Percentiles rank a stretch among this genome's conserved stretches.
phyloP scores from a whole-genome alignment of 345 rosid species.

The Adansonia digitata region DNA sequence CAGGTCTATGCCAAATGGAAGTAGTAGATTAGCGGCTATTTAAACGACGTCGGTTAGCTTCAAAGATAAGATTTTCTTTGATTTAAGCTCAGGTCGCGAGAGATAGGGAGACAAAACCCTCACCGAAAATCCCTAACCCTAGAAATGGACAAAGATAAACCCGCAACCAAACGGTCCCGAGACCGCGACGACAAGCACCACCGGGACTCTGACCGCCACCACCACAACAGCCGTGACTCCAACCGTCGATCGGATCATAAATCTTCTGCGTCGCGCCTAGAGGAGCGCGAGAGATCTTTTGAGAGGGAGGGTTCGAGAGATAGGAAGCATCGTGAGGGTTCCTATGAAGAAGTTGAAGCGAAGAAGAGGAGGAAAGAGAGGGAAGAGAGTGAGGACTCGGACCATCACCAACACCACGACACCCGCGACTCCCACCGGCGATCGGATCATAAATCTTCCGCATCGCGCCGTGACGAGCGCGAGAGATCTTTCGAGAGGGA shows the following conservation, averaged over 20 bases:
- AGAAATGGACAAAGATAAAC: slow-evolving; percentile 51
- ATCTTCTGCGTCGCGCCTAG: slow-evolving; percentile 36
- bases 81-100: background rate
- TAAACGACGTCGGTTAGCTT: too few species aligned
- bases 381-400: slow-evolving; percentile 41
- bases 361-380: slow-evolving; percentile 36
- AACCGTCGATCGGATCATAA: slow-evolving; percentile 51
- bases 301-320: slow-evolving; percentile 33
- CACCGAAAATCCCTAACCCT: slow-evolving; percentile 27
- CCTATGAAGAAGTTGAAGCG: slow-evolving; percentile 31
- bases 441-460: slow-evolving; percentile 42
- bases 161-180: slow-evolving; percentile 37
- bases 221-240: slow-evolving; percentile 35
- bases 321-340: slow-evolving; percentile 28
- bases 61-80: too few species aligned
- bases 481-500: slow-evolving; percentile 24
- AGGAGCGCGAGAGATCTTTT: slow-evolving; percentile 29
- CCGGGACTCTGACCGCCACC: slow-evolving; percentile 40
- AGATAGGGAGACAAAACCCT: background rate
- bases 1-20: too few species aligned
- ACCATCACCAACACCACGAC: slow-evolving; percentile 24
- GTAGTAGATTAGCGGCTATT: too few species aligned
- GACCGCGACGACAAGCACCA: slow-evolving; percentile 46
- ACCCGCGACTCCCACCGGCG: slow-evolving; percentile 46
- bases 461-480: slow-evolving; percentile 34